phyloP scores from a whole-genome alignment of 768 basidiomycete species.

The Mycena amicta region DNA sequence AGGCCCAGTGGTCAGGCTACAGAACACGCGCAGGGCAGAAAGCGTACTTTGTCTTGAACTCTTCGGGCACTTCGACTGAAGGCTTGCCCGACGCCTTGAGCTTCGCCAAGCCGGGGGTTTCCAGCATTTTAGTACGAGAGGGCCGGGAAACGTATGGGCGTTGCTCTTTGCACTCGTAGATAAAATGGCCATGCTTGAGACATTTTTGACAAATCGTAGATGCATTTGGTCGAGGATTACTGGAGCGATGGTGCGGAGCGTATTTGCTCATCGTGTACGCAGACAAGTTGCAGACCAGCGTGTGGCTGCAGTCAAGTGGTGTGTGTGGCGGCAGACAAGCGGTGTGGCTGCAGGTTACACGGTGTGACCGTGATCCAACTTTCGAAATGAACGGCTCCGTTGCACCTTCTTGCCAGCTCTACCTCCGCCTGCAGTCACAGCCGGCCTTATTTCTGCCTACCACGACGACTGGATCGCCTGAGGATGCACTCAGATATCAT shows the following conservation, averaged over 20 bases:
- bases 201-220: conserved; percentile 86
- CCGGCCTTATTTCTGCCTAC: too few relatives aligned
- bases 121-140: conserved; percentile 82
- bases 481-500: too few relatives aligned
- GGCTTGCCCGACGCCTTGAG: conserved; percentile 72
- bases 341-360: too few relatives aligned
- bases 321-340: too few relatives aligned
- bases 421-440: too few relatives aligned
- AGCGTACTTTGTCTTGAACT: conserved; percentile 80
- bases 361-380: too few relatives aligned
- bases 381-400: too few relatives aligned
- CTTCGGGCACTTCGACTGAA: conserved; percentile 84
- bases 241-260: conserved; percentile 68
- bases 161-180: conserved; percentile 82
- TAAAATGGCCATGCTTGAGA: conserved; percentile 79
- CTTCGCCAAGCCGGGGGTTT: conserved; percentile 75
- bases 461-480: too few relatives aligned
- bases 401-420: too few relatives aligned
- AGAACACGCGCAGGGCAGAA: conserved; percentile 5
- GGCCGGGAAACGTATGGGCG: conserved; percentile 89
- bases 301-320: too few relatives aligned
- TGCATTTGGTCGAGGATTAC: conserved; percentile 63
- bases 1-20: conserved; percentile 3
- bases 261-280: conserved; percentile 79
- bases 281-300: too few relatives aligned